phyloP scores from a whole-genome alignment of 2,329 filamentous ascomycete species.

The Diaporthe batatas region DNA sequence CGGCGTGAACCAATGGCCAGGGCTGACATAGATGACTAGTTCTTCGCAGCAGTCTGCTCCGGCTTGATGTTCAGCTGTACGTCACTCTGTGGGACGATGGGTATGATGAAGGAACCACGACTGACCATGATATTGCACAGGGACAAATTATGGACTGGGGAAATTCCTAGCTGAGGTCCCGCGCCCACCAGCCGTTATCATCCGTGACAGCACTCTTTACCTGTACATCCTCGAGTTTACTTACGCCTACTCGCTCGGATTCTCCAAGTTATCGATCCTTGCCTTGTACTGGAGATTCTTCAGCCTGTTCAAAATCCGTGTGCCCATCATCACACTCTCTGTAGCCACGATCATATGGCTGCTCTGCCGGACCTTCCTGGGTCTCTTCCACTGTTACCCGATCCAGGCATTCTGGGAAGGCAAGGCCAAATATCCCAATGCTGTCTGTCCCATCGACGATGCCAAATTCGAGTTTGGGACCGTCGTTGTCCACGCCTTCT shows the following conservation, averaged over 20 bases:
- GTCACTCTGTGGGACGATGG: neutral
- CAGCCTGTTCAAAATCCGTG: constrained; percentile 17
- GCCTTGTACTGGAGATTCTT: constrained; percentile 32
- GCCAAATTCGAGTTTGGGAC: constrained; percentile 26
- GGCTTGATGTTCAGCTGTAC: constrained; percentile 29
- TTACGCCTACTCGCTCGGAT: constrained; percentile 29
- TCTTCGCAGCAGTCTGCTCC: constrained; percentile 10
- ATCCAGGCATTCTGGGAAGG: constrained; percentile 33
- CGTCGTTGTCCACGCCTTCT: constrained; percentile 28
- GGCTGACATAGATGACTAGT: neutral
- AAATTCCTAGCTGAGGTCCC: constrained; percentile 12
- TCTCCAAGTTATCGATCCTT: constrained; percentile 28
- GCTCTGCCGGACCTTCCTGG: constrained; percentile 24
- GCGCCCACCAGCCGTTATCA: neutral
- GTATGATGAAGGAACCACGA: neutral
- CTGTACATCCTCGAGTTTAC: constrained; percentile 33
- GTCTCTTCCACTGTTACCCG: constrained; percentile 21
- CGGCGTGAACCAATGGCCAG: too few relatives aligned
- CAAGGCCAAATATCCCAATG: neutral
- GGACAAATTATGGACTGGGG: constrained; percentile 23
- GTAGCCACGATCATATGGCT: constrained; percentile 22
- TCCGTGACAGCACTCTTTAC: constrained; percentile 1
- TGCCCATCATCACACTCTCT: constrained; percentile 28
- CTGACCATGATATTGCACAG: neutral
- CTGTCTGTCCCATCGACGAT: constrained; percentile 17